Evolutionary conservation across 108 stramenopile genomes (phyloP).

Genomic region (Aurantiochytrium sp.): DNA sequence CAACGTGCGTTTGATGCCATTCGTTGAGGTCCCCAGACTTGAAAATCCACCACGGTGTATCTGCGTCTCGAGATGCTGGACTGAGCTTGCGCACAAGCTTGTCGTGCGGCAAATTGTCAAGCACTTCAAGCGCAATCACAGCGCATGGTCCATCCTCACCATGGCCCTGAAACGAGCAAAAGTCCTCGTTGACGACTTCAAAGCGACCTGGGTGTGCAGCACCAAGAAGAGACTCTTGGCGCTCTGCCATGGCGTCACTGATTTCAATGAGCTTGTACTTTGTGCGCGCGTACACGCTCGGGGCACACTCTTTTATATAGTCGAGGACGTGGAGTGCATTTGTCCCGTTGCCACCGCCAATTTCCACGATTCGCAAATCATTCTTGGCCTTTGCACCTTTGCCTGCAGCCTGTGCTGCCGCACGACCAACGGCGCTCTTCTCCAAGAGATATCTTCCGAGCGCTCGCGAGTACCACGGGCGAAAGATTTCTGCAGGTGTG

Average conservation of each 20-base stretch:
- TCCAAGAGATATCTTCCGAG: background rate
- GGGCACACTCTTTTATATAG: background rate
- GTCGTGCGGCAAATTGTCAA: conserved; percentile 26
- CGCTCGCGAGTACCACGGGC: background rate
- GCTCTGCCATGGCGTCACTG: background rate
- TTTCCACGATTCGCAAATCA: background rate
- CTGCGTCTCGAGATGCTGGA: background rate
- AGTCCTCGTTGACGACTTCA: background rate
- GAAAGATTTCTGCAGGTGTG: conserved; percentile 16
- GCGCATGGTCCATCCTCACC: background rate
- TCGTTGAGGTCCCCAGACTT: background rate
- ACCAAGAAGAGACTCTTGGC: background rate
- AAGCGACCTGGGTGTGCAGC: background rate
- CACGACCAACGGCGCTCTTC: background rate
- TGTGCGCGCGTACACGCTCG: background rate
- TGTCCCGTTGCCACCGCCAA: conserved; percentile 11
- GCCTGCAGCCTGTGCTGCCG: background rate
- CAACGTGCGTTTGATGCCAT: background rate
- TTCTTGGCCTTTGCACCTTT: too few relatives aligned
- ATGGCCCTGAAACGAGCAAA: background rate
- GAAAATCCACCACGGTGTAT: background rate
- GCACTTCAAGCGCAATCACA: conserved; percentile 1
- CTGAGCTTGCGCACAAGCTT: background rate
- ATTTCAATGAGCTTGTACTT: background rate
- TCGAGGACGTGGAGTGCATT: conserved; percentile 12